phyloP scores from a whole-genome alignment of 306 rosid species.

The Fragaria ananassa region DNA sequence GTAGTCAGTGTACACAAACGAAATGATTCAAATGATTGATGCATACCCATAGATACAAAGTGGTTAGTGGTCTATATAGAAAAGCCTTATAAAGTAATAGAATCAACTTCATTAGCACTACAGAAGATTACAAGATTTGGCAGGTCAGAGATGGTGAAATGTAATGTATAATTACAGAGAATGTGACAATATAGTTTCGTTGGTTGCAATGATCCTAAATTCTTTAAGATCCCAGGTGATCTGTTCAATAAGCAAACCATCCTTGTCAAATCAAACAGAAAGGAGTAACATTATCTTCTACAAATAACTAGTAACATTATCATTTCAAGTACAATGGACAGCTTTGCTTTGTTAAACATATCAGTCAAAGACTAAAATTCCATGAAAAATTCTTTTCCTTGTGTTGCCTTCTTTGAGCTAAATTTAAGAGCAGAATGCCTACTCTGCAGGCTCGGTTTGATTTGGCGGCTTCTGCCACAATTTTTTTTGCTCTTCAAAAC shows the following conservation, averaged over 20 bases:
- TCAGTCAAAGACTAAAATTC: not conserved
- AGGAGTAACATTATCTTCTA: not conserved
- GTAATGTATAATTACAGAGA: not conserved
- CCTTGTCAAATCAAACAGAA: not conserved
- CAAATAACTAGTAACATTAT: not conserved
- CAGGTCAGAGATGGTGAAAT: not conserved
- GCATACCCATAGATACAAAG: too few relatives aligned
- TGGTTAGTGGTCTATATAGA: too few relatives aligned
- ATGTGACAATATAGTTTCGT: not conserved
- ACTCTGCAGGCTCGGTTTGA: slow-evolving; percentile 17
- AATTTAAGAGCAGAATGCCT: not conserved
- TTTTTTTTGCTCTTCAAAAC: slow-evolving; percentile 60
- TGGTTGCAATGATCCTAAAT: not conserved
- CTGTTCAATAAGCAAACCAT: not conserved
- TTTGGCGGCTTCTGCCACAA: slow-evolving; percentile 47
- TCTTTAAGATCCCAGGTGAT: not conserved
- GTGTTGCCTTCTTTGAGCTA: slow-evolving; percentile 5
- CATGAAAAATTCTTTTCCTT: slow-evolving; percentile 2
- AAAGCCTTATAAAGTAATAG: too few relatives aligned
- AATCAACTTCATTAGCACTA: too few relatives aligned
- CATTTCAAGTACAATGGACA: not conserved
- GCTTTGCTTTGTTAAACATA: not conserved
- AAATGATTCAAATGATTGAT: too few relatives aligned
- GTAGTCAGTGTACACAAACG: not conserved
- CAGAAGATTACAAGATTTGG: not conserved